These are phyloP conservation scores for Bauhinia variegata DNA, from an alignment of 306 rosid species.

Conservation along the genomic window DNA sequence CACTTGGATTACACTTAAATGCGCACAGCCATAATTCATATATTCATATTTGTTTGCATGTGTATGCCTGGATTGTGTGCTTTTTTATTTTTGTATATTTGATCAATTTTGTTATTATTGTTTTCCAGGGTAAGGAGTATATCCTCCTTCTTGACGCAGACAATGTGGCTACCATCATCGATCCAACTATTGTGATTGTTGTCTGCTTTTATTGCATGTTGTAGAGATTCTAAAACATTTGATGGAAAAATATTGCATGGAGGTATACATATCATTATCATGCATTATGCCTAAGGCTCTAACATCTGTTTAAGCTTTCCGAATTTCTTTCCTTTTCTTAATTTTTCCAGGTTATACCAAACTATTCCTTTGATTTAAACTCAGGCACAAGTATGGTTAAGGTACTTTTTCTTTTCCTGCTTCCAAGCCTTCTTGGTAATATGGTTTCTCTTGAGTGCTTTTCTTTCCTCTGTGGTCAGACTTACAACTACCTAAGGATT, in stretches of 20 bases:
- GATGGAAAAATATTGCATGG: conserved; percentile 71
- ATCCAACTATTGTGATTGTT: conserved; percentile 46
- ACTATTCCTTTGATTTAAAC: conserved; percentile 31
- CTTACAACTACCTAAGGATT: conserved; percentile 16
- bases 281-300: conserved; percentile 1
- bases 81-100: conserved; percentile 8
- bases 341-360: conserved; percentile 47
- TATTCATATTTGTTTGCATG: neutral
- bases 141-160: conserved; percentile 62
- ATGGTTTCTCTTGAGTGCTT: conserved; percentile 10
- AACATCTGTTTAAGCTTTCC: conserved; percentile 16
- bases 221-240: conserved; percentile 70
- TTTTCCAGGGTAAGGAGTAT: conserved; percentile 86
- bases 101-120: conserved; percentile 18
- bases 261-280: conserved; percentile 51
- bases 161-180: conserved; percentile 66
- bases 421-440: conserved; percentile 2
- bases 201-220: conserved; percentile 54
- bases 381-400: conserved; percentile 37
- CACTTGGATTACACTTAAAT: conserved; percentile 27
- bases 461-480: conserved; percentile 18
- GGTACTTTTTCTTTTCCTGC: conserved; percentile 16
- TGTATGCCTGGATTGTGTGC: conserved; percentile 11
- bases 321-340: conserved; percentile 32
- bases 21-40: conserved; percentile 18